These are phyloP conservation scores for Eutrema yunnanense DNA, from an alignment of 345 rosid genomes.

Conservation along the genomic window DNA sequence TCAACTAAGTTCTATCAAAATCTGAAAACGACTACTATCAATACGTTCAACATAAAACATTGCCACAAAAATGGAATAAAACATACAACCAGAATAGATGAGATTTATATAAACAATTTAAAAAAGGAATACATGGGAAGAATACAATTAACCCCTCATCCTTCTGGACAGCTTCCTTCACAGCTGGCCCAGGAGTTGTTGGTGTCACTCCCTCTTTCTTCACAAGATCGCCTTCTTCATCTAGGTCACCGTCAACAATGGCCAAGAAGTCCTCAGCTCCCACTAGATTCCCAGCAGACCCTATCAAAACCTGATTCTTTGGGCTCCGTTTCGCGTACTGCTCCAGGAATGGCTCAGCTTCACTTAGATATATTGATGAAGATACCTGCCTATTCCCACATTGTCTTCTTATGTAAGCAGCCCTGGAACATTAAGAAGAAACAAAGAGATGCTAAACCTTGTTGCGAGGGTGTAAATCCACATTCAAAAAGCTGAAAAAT, in stretches of 20 bases:
- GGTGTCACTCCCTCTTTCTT: slow-evolving; percentile 43
- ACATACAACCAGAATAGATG: not conserved
- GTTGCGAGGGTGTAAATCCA: not conserved
- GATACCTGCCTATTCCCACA: slow-evolving; percentile 63
- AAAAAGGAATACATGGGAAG: slow-evolving; percentile 67
- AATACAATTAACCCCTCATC: slow-evolving; percentile 79
- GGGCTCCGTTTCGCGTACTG: slow-evolving; percentile 69
- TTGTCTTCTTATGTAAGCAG: slow-evolving; percentile 60
- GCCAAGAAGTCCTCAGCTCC: slow-evolving; percentile 80
- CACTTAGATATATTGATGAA: slow-evolving; percentile 69
- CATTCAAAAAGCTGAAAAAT: not conserved
- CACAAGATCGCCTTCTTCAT: slow-evolving; percentile 90
- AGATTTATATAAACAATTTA: not conserved
- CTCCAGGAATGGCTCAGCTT: slow-evolving; percentile 95
- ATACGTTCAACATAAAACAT: not conserved
- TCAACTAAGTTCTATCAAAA: not conserved
- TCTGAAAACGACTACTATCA: not conserved
- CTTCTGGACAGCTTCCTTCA: slow-evolving; percentile 54
- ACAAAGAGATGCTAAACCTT: not conserved
- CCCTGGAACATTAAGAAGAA: slow-evolving; percentile 43
- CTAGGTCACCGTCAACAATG: slow-evolving; percentile 61
- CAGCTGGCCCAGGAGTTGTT: slow-evolving; percentile 38
- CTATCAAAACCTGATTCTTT: slow-evolving; percentile 69
- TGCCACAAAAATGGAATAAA: not conserved
- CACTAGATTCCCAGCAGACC: slow-evolving; percentile 83